A percentile compares a stretch with the other conserved stretches of the same genome.
Evolutionary conservation across 2,329 filamentous ascomycete genomes (phyloP).

Genomic region (Colletotrichum musae): DNA sequence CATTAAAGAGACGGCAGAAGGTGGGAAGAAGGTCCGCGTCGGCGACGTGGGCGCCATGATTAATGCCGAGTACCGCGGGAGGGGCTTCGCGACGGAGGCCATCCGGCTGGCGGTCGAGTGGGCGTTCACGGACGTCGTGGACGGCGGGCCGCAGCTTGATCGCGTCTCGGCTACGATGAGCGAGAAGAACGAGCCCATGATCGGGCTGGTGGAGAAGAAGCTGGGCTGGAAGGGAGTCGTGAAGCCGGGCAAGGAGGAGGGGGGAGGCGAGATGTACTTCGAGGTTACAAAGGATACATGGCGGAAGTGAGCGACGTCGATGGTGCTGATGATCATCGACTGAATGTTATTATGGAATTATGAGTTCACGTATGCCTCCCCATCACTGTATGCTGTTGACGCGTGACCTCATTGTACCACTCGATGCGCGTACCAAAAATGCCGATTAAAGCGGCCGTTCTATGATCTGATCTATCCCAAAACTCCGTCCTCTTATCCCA

Average conservation of each 20-base stretch:
- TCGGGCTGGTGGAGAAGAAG: conserved; percentile 44
- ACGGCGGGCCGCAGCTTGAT: conserved; percentile 48
- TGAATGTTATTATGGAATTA: no score
- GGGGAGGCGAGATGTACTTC: conserved; percentile 45
- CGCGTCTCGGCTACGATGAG: conserved; percentile 46
- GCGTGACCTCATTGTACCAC: no score
- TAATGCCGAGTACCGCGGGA: conserved; percentile 44
- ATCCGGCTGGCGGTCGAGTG: conserved; percentile 46
- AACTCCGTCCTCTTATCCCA: conserved; percentile 13
- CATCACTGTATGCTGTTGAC: no score
- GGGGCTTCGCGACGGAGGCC: conserved; percentile 47
- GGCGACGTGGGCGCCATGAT: conserved; percentile 49
- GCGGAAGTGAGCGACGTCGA: conserved; percentile 13
- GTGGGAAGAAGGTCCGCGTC: conserved; percentile 41
- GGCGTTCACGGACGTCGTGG: conserved; percentile 43
- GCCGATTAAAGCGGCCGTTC: no score
- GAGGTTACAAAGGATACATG: conserved; percentile 45
- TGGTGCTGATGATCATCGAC: no score
- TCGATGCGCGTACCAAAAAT: no score
- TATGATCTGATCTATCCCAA: neutral
- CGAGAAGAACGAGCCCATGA: conserved; percentile 46
- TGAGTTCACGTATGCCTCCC: no score
- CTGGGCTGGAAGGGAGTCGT: conserved; percentile 44
- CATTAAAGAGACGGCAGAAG: conserved; percentile 45
- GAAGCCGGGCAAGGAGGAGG: conserved; percentile 38